These are phyloP conservation scores for Homolaphlyctis polyrhiza DNA, from an alignment of 371 early-diverging fungal species.

Conservation along the genomic window DNA sequence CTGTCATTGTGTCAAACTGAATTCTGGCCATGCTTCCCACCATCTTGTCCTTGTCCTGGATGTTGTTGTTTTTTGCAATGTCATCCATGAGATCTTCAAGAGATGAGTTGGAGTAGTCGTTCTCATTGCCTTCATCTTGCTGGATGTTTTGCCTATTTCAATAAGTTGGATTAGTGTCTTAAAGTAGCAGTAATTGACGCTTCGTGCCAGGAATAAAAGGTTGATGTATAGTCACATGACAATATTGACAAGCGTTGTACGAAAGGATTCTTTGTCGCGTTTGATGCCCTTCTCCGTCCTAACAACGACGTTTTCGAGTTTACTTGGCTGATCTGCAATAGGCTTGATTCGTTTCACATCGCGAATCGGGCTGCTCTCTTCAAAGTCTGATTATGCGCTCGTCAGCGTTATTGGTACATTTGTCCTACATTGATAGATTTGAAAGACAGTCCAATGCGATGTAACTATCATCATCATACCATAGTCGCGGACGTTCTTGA, in stretches of 20 bases:
- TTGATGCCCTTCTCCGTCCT: constrained; percentile 31
- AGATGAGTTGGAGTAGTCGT: constrained; percentile 1
- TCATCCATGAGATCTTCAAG: constrained; percentile 8
- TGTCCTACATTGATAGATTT: too few relatives aligned
- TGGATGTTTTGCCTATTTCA: constrained; percentile 1
- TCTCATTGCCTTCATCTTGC: constrained; percentile 1
- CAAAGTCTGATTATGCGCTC: not conserved
- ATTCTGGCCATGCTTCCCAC: not conserved
- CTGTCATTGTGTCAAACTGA: too few relatives aligned
- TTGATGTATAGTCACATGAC: constrained; percentile 29
- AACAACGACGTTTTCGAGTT: not conserved
- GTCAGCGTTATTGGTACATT: not conserved
- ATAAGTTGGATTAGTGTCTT: too few relatives aligned
- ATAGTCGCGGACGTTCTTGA: constrained; percentile 6
- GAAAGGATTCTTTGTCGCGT: constrained; percentile 40
- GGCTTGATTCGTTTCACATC: not conserved
- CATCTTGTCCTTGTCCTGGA: constrained; percentile 29
- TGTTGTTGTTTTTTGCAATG: not conserved
- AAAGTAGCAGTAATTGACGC: too few relatives aligned
- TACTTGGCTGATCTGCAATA: not conserved
- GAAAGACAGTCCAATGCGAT: not conserved
- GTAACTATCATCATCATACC: not conserved
- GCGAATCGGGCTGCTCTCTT: not conserved
- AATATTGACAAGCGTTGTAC: constrained; percentile 43
- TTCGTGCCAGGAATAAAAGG: not conserved